Evolutionary conservation across 176 grass and related monocot species (phyloP).

Genomic region (Cenchrus americanus): DNA sequence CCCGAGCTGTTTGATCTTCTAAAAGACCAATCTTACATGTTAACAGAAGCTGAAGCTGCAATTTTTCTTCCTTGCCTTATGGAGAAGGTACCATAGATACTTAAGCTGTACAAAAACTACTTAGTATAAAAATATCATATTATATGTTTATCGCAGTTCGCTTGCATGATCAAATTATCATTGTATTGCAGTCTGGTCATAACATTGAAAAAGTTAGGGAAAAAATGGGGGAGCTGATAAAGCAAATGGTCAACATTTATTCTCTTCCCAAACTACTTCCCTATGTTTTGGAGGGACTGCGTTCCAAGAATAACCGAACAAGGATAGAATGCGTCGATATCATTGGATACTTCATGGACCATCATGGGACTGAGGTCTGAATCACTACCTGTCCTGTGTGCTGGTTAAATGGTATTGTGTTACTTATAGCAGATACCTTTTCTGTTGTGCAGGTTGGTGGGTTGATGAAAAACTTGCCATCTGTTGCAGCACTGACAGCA

Average conservation of each 20-base stretch:
- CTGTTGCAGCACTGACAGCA: slow-evolving; percentile 84
- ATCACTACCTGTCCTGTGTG: background rate
- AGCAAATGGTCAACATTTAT: slow-evolving; percentile 85
- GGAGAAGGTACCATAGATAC: slow-evolving; percentile 67
- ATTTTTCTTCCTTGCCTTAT: slow-evolving; percentile 91
- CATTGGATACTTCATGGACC: slow-evolving; percentile 89
- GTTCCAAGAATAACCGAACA: slow-evolving; percentile 96
- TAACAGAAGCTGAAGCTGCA: slow-evolving; percentile 95
- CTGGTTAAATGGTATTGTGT: background rate
- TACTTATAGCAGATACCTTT: slow-evolving; percentile 14
- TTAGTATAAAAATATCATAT: background rate
- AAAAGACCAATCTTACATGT: slow-evolving; percentile 86
- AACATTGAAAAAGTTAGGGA: slow-evolving; percentile 98
- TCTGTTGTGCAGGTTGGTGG: slow-evolving; percentile 81
- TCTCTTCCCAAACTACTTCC: slow-evolving; percentile 87
- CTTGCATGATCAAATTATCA: background rate
- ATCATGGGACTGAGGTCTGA: slow-evolving; percentile 79
- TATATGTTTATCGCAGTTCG: background rate
- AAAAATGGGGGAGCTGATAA: slow-evolving; percentile 96
- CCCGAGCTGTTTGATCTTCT: slow-evolving; percentile 92
- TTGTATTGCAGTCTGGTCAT: slow-evolving; percentile 83
- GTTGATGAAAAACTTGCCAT: slow-evolving; percentile 93
- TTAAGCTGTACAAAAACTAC: background rate
- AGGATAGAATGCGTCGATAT: slow-evolving; percentile 98
- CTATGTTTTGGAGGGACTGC: slow-evolving; percentile 88